Evolutionary conservation across 73 alveolate genomes (phyloP), one percentile per base, ranked within the genome.

Genomic region (Paramecium biaurelia): DNA sequence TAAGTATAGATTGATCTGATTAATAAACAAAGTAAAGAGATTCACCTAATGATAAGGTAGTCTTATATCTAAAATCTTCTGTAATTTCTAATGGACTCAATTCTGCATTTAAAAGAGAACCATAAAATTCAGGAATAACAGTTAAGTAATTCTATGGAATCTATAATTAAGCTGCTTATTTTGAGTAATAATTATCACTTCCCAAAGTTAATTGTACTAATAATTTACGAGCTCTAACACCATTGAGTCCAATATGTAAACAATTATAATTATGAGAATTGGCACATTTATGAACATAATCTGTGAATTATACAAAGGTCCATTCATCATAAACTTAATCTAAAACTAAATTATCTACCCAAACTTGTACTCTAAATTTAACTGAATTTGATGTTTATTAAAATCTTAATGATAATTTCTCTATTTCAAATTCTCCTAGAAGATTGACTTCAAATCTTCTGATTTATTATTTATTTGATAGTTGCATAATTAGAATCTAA

Each of bases 101-200:
- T 41, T 41, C 32, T 3, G 90, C 74, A 79, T 79, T 45, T 12
- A 79, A 20, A 23, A 79, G 43, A n/a, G 76, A 37, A 1, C 90
- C 90, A 45, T 79, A 79, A 18, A 79, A 47, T 79, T 79, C 90
- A 15, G 90, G 90, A 23, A 79, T 21, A 8, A 79, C 56, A 14
- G 72, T 26, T 24, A 79, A 43, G n/a, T 79, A 41, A 43, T 79
- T 41, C 24, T 79, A 79, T 41, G 90, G 90, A 0, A 79, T 79
- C 24, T 38, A 26, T 24, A 26, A 43, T 41, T 20, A 20, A 11
- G 35, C 59, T 34, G 59, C 20, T 79, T 41, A 21, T 79, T 79
- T 79, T 0, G 47, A 43, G 7, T 79, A 79, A 30, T 30, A 26
- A 45, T 38, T 79, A 14, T 38, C 76, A 12, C 90, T 47, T 24